Evolutionary conservation across 2,329 filamentous ascomycete genomes (phyloP).

Genomic region (Aspergillus pseudoglaucus): DNA sequence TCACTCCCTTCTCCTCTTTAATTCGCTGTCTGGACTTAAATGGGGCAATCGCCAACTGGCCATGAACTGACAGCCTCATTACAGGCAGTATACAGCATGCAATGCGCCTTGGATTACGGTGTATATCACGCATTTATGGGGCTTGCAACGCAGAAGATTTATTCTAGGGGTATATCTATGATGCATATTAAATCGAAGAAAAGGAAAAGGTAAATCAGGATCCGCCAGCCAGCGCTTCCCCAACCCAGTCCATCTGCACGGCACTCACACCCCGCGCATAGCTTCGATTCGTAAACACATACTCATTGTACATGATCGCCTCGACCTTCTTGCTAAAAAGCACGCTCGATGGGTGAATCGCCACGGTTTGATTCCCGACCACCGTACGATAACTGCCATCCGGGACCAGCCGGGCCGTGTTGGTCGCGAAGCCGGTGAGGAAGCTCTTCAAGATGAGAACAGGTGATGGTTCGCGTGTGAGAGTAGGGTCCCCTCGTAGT

Average conservation of each 20-base stretch:
- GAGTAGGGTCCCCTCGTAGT: conserved; percentile 5
- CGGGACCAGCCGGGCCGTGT: conserved; percentile 54
- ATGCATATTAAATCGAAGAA: conserved; percentile 3
- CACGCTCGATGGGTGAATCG: conserved; percentile 57
- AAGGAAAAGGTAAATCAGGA: neutral
- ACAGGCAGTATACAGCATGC: too few species aligned
- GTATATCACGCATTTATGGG: too few species aligned
- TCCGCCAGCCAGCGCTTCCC: conserved; percentile 38
- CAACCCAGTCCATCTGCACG: conserved; percentile 57
- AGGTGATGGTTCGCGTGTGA: conserved; percentile 33
- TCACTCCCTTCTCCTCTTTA: too few species aligned
- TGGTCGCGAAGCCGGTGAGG: conserved; percentile 53
- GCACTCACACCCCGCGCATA: conserved; percentile 58
- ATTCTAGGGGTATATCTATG: neutral
- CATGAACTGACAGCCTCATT: too few species aligned
- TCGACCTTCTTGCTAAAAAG: conserved; percentile 55
- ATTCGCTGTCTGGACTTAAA: too few species aligned
- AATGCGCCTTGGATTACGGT: too few species aligned
- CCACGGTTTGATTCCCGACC: conserved; percentile 55
- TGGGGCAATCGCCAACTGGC: too few species aligned
- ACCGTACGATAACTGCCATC: conserved; percentile 58
- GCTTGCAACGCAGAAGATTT: neutral
- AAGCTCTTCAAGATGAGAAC: conserved; percentile 52
- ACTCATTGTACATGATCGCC: conserved; percentile 60
- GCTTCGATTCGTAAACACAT: conserved; percentile 58